Evolutionary conservation across 2,329 filamentous ascomycete genomes (phyloP).

Genomic region (Nakataea oryzae): DNA sequence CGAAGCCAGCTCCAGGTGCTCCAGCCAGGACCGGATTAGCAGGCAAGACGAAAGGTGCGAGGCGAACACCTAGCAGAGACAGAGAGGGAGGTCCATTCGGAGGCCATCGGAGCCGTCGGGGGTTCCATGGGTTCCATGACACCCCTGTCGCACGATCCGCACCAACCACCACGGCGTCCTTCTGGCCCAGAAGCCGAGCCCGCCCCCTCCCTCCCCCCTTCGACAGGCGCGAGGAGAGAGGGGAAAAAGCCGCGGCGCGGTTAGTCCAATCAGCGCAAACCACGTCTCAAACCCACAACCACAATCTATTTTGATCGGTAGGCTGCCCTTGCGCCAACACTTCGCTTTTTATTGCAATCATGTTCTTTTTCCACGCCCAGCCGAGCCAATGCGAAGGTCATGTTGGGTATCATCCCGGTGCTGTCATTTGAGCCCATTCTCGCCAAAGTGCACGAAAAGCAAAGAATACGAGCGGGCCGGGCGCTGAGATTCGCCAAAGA

Average conservation of each 20-base stretch:
- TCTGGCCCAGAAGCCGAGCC: background rate
- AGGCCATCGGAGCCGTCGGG: background rate
- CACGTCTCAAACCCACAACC: slow-evolving; percentile 6
- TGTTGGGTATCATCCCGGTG: background rate
- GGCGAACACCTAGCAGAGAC: background rate
- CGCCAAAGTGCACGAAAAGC: too few species aligned
- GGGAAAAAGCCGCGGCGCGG: background rate
- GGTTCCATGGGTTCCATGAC: background rate
- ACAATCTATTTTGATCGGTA: slow-evolving; percentile 2
- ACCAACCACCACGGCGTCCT: background rate
- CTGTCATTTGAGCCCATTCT: background rate
- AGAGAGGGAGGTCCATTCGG: too few species aligned
- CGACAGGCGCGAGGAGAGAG: background rate
- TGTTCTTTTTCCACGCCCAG: background rate
- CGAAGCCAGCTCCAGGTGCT: too few species aligned
- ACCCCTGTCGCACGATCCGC: background rate
- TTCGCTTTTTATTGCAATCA: background rate
- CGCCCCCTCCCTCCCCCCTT: background rate
- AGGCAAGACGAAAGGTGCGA: background rate
- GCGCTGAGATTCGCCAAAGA: too few species aligned
- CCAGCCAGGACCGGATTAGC: too few species aligned
- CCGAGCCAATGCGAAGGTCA: background rate
- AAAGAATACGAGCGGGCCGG: background rate
- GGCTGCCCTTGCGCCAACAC: background rate
- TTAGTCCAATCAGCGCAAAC: slow-evolving; percentile 6